Percentiles rank a stretch among this genome's conserved stretches.
phyloP scores from a whole-genome alignment of 1,139 yeast genomes.

The Zygosaccharomyces pseudobailii region DNA sequence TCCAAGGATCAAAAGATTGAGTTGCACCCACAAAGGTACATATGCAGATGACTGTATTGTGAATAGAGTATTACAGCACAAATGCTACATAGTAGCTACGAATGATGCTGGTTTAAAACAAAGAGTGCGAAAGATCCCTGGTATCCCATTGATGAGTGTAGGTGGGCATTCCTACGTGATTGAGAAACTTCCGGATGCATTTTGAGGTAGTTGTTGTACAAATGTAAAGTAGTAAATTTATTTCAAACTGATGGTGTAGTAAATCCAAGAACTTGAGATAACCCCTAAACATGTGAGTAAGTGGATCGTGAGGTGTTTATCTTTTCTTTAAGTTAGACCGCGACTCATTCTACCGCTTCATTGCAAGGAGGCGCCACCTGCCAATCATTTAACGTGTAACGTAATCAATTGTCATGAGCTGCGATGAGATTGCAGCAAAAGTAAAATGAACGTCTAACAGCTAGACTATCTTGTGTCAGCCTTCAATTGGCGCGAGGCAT shows the following conservation, averaged over 20 bases:
- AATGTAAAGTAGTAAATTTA: background rate
- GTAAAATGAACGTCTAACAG: too few species aligned
- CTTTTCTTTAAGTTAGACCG: too few species aligned
- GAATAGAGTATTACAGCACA: slow-evolving; percentile 88
- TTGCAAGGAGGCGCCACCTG: too few species aligned
- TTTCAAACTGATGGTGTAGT: background rate
- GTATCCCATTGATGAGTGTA: slow-evolving; percentile 94
- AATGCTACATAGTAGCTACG: slow-evolving; percentile 94
- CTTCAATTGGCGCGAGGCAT: background rate
- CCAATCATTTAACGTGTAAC: too few species aligned
- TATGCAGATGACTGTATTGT: slow-evolving; percentile 98
- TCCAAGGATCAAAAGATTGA: slow-evolving; percentile 81
- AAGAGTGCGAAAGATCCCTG: slow-evolving; percentile 91
- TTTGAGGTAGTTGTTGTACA: slow-evolving; percentile 40
- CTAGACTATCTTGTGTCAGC: too few species aligned
- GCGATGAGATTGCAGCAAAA: too few species aligned
- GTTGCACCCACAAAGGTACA: slow-evolving; percentile 90
- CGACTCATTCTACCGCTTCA: too few species aligned
- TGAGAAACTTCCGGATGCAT: slow-evolving; percentile 92
- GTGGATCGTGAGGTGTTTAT: too few species aligned
- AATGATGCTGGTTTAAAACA: slow-evolving; percentile 97
- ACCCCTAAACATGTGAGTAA: too few species aligned
- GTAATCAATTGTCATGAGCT: too few species aligned
- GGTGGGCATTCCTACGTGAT: slow-evolving; percentile 90
- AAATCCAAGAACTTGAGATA: too few species aligned